Conservation (phyloP, 2,329 filamentous ascomycete genomes). For the Exophiala aquamarina region DNA sequence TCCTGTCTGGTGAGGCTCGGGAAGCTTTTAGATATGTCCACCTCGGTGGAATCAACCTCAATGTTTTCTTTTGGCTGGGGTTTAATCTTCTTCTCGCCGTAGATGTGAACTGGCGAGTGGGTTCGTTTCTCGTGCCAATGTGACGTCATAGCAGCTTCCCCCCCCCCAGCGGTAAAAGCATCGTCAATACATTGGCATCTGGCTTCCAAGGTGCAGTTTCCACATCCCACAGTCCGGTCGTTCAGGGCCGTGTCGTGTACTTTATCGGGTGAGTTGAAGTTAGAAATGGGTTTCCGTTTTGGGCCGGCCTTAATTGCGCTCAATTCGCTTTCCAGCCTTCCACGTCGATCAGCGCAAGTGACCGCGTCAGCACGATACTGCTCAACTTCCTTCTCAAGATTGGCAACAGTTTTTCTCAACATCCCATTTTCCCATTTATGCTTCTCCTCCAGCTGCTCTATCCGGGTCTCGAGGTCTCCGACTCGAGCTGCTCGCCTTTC, state of each 20-base stretch:
- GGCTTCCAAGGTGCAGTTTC: constrained; percentile 62
- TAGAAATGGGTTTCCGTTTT: constrained; percentile 30
- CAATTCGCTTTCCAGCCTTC: constrained; percentile 63
- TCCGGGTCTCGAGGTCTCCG: constrained; percentile 60
- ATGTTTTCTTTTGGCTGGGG: constrained; percentile 43
- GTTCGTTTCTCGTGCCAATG: constrained; percentile 36
- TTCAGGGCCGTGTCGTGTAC: constrained; percentile 27
- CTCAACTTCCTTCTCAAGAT: constrained; percentile 66
- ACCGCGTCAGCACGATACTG: constrained; percentile 56
- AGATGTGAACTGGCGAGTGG: constrained; percentile 34
- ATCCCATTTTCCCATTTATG: constrained; percentile 48
- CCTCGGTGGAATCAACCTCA: constrained; percentile 70
- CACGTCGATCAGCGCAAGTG: constrained; percentile 55
- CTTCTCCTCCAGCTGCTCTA: constrained; percentile 49
- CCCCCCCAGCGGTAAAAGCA: constrained; percentile 47
- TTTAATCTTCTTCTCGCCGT: constrained; percentile 56
- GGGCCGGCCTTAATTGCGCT: constrained; percentile 34
- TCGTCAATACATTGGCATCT: constrained; percentile 64
- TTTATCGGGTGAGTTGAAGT: constrained; percentile 41
- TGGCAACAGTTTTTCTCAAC: constrained; percentile 54
- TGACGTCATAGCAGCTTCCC: constrained; percentile 40
- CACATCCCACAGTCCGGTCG: constrained; percentile 59
- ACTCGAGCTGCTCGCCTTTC: constrained; percentile 84
- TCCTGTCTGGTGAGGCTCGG: constrained; percentile 55
- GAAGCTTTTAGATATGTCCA: constrained; percentile 31